phyloP scores from a whole-genome alignment of 805 yeast genomes.

The Candida gorgasii region DNA sequence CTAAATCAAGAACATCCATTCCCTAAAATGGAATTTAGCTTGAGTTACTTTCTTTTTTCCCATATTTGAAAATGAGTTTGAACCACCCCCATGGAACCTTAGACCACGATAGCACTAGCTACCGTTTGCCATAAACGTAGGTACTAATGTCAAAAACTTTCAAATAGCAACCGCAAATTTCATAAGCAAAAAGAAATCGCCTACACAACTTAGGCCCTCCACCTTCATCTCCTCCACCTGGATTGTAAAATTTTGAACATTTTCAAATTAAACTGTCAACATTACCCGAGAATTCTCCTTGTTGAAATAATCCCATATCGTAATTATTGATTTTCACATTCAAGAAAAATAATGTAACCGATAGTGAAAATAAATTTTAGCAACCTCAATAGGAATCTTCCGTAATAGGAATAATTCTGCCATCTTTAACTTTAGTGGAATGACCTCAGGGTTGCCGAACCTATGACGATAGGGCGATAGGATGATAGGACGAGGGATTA shows the following conservation, averaged over 20 bases:
- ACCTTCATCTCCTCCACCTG: background rate
- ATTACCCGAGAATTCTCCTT: slow-evolving; percentile 5
- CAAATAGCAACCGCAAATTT: background rate
- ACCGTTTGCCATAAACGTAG: no score
- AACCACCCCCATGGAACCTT: no score
- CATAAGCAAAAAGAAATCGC: background rate
- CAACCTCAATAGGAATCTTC: slow-evolving; percentile 3
- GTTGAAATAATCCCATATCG: slow-evolving; percentile 5
- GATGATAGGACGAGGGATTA: no score
- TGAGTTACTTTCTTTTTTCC: background rate
- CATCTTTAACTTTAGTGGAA: background rate
- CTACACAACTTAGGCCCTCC: background rate
- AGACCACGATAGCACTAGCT: no score
- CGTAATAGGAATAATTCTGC: background rate
- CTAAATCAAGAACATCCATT: slow-evolving; percentile 6
- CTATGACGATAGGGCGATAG: background rate
- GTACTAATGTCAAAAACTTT: no score
- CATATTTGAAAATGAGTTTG: no score
- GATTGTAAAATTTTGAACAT: background rate
- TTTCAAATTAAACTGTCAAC: background rate
- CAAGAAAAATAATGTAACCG: slow-evolving; percentile 3
- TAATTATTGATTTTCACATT: slow-evolving; percentile 4
- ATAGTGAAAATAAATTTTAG: slow-evolving; percentile 2
- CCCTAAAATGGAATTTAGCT: slow-evolving; percentile 7
- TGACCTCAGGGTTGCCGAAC: background rate